Base-by-base conservation (phyloP, 306 rosid species). In the Fagus sylvatica region DNA sequence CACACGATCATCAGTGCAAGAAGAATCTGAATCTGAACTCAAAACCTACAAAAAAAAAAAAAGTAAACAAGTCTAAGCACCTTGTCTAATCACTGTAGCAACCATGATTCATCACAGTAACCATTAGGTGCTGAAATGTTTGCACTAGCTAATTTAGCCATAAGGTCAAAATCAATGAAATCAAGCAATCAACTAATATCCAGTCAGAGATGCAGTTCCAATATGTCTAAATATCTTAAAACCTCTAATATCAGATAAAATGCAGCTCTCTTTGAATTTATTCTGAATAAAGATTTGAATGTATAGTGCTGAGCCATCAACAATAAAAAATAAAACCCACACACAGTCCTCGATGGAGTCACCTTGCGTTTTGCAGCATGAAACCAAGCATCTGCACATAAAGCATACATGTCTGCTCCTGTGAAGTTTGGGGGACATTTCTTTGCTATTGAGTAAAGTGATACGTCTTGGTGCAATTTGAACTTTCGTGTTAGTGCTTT, bases 311-410 rank as follows among this genome's bases (percentile, higher is more conserved):
- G 67, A 60, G 3, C 32, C 40, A 3, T 10, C 39, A 60, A 37
- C 10, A 55, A 55, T 11, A 61, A 11, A 33, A 36, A 22, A 22
- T 22, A 22, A 56, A 6, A 74, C 4, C 28, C 9, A 10, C 13
- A 60, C 32, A 17, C 67, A 75, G 62, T 75, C 65, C 15, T 22
- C 57, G 87, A 60, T 4, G 4, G 74, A 79, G 79, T 81, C 68
- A 89, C 98, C 89, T 84, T 93, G 85, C 97, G 89, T 77, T 93
- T 95, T 74, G 98, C 99, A 40, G 99, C 98, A 41, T 87, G 86
- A 80, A 95, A 95, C 99, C 98, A 95, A 70, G 99, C 97, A 67
- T 93, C 99, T 10, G 97, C 96, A 87, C 99, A 95, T 60, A 95
- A 86, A 74, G 99, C 99, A 84, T 93, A 95, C 94, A 91, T 91